phyloP scores from a whole-genome alignment of 1,284 basidiomycete species.

The Heterobasidion occidentale region DNA sequence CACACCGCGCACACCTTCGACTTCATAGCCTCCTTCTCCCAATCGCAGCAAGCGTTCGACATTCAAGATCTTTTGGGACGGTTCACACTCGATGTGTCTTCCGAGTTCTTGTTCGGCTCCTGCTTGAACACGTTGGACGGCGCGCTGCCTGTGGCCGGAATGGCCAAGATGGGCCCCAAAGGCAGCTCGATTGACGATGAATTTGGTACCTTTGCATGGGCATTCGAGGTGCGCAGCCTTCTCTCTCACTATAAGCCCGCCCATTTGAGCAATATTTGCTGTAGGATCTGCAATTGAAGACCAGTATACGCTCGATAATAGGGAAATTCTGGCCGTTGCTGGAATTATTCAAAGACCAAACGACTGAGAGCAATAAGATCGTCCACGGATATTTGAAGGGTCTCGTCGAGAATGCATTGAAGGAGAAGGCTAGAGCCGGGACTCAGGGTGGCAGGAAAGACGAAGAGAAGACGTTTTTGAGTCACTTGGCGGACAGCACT shows the following conservation, averaged over 20 bases:
- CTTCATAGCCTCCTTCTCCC: slow-evolving; percentile 33
- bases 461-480: slow-evolving; percentile 35
- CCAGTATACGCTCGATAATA: slow-evolving; percentile 42
- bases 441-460: slow-evolving; percentile 25
- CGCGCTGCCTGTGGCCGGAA: slow-evolving; percentile 40
- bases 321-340: slow-evolving; percentile 63
- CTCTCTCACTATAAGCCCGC: not conserved
- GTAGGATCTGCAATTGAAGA: slow-evolving; percentile 41
- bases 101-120: slow-evolving; percentile 61
- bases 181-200: slow-evolving; percentile 48
- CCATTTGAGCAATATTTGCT: not conserved
- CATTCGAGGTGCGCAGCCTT: slow-evolving; percentile 37
- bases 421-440: slow-evolving; percentile 27
- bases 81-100: slow-evolving; percentile 64
- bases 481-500: slow-evolving; percentile 58
- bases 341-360: slow-evolving; percentile 56
- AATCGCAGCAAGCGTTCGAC: slow-evolving; percentile 33
- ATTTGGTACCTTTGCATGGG: slow-evolving; percentile 53
- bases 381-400: slow-evolving; percentile 58
- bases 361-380: slow-evolving; percentile 37
- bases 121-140: slow-evolving; percentile 50
- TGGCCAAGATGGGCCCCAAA: slow-evolving; percentile 37
- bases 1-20: slow-evolving; percentile 37
- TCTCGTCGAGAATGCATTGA: slow-evolving; percentile 44
- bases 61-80: slow-evolving; percentile 60